Conservation (phyloP, 208 protist genomes). For the Crithidia mellificae region DNA sequence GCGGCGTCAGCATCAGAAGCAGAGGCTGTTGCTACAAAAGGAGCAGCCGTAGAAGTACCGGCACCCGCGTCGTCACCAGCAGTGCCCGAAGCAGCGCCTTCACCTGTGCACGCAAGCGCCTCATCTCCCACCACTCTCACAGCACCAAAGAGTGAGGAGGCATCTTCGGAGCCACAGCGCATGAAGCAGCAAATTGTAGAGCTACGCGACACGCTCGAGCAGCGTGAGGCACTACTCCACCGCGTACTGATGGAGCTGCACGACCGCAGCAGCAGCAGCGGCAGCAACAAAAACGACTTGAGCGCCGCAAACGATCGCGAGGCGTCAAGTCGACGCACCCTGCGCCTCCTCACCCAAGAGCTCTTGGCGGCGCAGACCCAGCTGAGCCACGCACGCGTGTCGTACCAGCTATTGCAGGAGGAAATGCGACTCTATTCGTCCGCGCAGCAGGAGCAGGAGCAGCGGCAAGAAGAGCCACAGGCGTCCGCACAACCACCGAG, state of each 20-base stretch:
- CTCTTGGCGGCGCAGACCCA: constrained; percentile 30
- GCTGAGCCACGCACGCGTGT: constrained; percentile 22
- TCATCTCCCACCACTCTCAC: background rate
- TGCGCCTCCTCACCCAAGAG: constrained; percentile 26
- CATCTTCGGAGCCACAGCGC: background rate
- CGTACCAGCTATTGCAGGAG: constrained; percentile 26
- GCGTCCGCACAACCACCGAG: background rate
- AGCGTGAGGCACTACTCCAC: constrained; percentile 33
- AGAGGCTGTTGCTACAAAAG: no score
- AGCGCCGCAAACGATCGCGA: constrained; percentile 3
- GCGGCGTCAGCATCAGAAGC: no score
- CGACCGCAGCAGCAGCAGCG: background rate
- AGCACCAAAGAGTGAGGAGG: background rate
- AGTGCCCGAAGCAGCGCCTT: no score
- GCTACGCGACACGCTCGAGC: constrained; percentile 28
- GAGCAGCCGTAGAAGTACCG: no score
- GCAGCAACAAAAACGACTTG: no score
- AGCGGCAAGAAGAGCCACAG: background rate
- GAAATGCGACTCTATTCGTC: constrained; percentile 17
- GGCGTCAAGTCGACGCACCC: constrained; percentile 17
- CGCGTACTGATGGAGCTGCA: constrained; percentile 28
- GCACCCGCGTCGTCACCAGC: no score
- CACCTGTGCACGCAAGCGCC: no score
- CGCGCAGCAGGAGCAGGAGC: constrained; percentile 12
- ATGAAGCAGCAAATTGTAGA: constrained; percentile 11